Base-by-base conservation (phyloP, 495 filamentous ascomycete genomes). In the Penicillium herquei region DNA sequence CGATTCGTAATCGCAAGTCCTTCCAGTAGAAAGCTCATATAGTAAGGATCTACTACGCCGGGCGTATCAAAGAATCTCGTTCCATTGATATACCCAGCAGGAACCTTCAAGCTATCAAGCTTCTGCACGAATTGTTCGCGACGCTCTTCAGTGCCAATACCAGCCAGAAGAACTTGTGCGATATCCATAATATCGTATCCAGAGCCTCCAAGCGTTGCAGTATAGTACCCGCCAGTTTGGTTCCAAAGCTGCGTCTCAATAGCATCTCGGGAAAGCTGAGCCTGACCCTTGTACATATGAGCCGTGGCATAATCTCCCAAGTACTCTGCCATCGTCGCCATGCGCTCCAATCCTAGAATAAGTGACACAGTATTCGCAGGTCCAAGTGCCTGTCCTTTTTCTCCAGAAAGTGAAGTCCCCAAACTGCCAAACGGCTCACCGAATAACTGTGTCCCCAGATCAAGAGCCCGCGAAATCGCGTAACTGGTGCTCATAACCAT, bases 401-500 rank as follows among this genome's bases (percentile, higher is more conserved):
- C 35, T 39, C 35, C 35, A n/a, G 35, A 39, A 39, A 39, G 35
- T 39, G 35, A n/a, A 9, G 35, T 39, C 13, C 35, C 35, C 35
- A 39, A n/a, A 39, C 9, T 39, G 8, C 35, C 35, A 39, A n/a
- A 39, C 13, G 35, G 35, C 6, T 9, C 35, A n/a, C 35, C 35
- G 35, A 10, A 39, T 39, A 39, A 39, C 13, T 39, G 8, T 10
- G 35, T 39, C 1, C 9, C 35, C 13, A 10, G 9, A 39, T 39
- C 35, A 1, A 39, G 35, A n/a, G 35, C 8, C 9, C 35, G 35
- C 8, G 35, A 39, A n/a, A 39, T n/a, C 35, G 6, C 35, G 6
- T 39, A 39, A 39, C 35, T 39, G 8, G 35, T 39, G 3, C 33
- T 5, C 37, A 51, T 51, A 12, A 51, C 49, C 49, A 51, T 51